These are phyloP conservation scores for Chytridiales sp. DNA, from an alignment of 371 early-diverging fungal genomes.

Conservation along the genomic window DNA sequence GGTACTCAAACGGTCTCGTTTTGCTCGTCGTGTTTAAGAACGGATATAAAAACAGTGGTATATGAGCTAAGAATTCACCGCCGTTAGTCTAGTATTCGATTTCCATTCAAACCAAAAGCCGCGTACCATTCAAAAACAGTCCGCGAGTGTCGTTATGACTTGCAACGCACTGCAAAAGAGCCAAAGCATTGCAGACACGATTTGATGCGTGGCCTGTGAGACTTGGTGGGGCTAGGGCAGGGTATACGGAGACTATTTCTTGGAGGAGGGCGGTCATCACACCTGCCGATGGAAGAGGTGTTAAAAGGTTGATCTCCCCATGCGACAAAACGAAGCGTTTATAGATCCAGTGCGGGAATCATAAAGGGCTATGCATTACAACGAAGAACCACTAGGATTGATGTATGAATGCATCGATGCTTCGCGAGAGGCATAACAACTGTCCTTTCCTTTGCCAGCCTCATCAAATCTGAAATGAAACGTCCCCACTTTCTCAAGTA, in stretches of 20 bases:
- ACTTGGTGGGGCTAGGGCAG: conserved; percentile 81
- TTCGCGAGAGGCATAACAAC: too few relatives aligned
- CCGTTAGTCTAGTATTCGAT: neutral
- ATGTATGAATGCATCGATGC: too few relatives aligned
- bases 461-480: too few relatives aligned
- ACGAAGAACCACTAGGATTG: too few relatives aligned
- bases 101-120: neutral
- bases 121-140: conserved; percentile 70
- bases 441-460: too few relatives aligned
- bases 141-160: conserved; percentile 90
- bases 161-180: conserved; percentile 94
- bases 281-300: conserved; percentile 44
- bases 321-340: too few relatives aligned
- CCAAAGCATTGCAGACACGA: conserved; percentile 95
- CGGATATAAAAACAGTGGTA: conserved; percentile 96
- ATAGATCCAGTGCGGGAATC: too few relatives aligned
- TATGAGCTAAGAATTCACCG: conserved; percentile 66
- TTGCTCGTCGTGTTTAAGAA: conserved; percentile 97
- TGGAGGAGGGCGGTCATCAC: conserved; percentile 92
- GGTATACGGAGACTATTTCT: conserved; percentile 93
- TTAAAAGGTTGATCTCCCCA: neutral
- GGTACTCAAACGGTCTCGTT: conserved; percentile 90
- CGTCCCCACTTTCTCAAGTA: too few relatives aligned
- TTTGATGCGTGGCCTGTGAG: conserved; percentile 87
- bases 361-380: too few relatives aligned